A percentile compares a stretch with the other conserved stretches of the same genome.
These are phyloP conservation scores for Candida sp. DNA, from an alignment of 1,139 yeast genomes.

Conservation along the genomic window DNA sequence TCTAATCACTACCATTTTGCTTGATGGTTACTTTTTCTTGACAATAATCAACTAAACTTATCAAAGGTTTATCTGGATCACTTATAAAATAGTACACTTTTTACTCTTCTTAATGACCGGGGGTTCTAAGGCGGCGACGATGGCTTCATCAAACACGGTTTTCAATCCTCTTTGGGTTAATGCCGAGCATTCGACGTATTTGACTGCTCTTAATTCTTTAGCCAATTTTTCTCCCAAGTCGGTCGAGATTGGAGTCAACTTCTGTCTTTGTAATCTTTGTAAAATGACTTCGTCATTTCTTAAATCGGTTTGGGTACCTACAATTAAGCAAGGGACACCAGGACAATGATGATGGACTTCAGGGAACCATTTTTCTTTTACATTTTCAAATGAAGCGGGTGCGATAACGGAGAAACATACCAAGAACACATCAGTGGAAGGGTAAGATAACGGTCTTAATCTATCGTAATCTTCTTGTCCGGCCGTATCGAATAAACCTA, in stretches of 20 bases:
- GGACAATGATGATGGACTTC: constrained; percentile 99
- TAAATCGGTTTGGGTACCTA: constrained; percentile 93
- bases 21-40: not conserved
- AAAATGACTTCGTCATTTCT: constrained; percentile 90
- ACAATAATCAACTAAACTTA: no score
- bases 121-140: constrained; percentile 92
- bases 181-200: constrained; percentile 98
- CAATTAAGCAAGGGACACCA: constrained; percentile 93
- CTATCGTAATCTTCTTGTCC: constrained; percentile 99
- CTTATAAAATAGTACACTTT: constrained; percentile 76
- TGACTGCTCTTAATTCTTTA: constrained; percentile 92
- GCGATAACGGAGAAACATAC: constrained; percentile 95
- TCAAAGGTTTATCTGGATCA: not conserved
- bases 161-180: constrained; percentile 94
- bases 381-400: constrained; percentile 98
- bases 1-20: not conserved
- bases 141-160: constrained; percentile 96
- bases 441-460: constrained; percentile 92
- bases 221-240: constrained; percentile 94
- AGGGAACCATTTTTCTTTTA: constrained; percentile 97
- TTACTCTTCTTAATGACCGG: constrained; percentile 81
- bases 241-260: constrained; percentile 78
- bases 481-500: constrained; percentile 96
- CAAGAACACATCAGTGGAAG: constrained; percentile 93
- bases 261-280: constrained; percentile 87